Evolutionary conservation across 805 yeast genomes (phyloP).

Genomic region (Candida ulmi): DNA sequence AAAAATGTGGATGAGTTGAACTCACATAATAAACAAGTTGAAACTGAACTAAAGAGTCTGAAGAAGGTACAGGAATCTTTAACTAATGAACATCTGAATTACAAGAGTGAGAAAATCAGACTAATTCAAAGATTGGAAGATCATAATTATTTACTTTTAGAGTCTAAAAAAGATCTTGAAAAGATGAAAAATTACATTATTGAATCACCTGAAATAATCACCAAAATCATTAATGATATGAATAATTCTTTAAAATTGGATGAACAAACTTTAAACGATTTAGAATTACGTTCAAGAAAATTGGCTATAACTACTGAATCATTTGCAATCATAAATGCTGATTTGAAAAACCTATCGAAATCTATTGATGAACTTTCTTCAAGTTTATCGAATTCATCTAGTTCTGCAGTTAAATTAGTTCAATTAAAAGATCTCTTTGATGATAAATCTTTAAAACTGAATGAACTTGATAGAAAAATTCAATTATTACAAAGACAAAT

Average conservation of each 20-base stretch:
- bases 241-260: constrained; percentile 37
- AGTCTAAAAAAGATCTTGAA: constrained; percentile 52
- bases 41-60: constrained; percentile 53
- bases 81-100: constrained; percentile 54
- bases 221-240: constrained; percentile 48
- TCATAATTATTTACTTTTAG: constrained; percentile 49
- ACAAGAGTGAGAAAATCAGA: constrained; percentile 56
- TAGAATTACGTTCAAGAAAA: constrained; percentile 46
- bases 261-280: constrained; percentile 29
- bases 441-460: constrained; percentile 16
- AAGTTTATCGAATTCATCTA: constrained; percentile 10
- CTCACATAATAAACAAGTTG: constrained; percentile 50
- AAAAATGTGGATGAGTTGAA: constrained; percentile 36
- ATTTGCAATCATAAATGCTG: constrained; percentile 32
- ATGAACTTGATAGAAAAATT: constrained; percentile 30
- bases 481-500: constrained; percentile 35
- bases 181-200: constrained; percentile 54
- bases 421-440: constrained; percentile 14
- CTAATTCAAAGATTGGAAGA: constrained; percentile 57
- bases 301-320: constrained; percentile 52
- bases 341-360: constrained; percentile 16
- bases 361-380: constrained; percentile 16
- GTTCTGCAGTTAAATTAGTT: constrained; percentile 5
- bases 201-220: constrained; percentile 53
- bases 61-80: constrained; percentile 59